These are phyloP conservation scores for Catunica adiposa DNA, from an alignment of 2,329 filamentous ascomycete species.

Conservation along the genomic window DNA sequence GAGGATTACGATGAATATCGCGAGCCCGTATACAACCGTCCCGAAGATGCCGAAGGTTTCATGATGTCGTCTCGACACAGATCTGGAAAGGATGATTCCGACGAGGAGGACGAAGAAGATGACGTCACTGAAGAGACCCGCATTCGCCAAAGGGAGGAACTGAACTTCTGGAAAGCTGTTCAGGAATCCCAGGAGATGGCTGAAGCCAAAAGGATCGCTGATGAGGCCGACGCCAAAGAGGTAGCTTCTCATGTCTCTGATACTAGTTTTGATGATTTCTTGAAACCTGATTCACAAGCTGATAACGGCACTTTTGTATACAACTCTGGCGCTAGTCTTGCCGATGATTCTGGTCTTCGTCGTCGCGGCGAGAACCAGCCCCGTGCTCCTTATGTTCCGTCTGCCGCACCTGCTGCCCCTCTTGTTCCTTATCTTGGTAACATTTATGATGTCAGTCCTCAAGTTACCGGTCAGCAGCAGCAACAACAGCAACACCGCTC, in stretches of 20 bases:
- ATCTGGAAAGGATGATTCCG: conserved; percentile 23
- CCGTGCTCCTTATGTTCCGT: conserved; percentile 18
- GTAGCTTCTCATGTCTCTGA: conserved; percentile 18
- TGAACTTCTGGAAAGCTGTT: conserved; percentile 48
- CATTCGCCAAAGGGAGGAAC: conserved; percentile 44
- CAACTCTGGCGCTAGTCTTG: conserved; percentile 33
- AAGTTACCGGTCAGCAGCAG: neutral
- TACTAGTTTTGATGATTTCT: conserved; percentile 42
- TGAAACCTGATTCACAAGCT: conserved; percentile 32
- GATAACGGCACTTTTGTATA: conserved; percentile 39
- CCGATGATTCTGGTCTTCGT: conserved; percentile 27
- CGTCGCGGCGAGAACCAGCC: conserved; percentile 26
- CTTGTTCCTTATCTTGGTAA: conserved; percentile 22
- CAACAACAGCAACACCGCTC: neutral
- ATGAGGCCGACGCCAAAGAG: conserved; percentile 15
- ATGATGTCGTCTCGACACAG: conserved; percentile 32
- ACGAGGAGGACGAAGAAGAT: conserved; percentile 20
- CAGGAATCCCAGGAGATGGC: conserved; percentile 31
- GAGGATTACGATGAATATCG: conserved; percentile 24
- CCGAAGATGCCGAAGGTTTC: conserved; percentile 50
- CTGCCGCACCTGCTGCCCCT: conserved; percentile 20
- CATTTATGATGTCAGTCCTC: conserved; percentile 38
- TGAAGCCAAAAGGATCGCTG: conserved; percentile 14
- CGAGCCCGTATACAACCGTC: conserved; percentile 45
- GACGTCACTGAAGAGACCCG: conserved; percentile 47